Evolutionary conservation across 148 eudicot genomes (phyloP).

Genomic region (Beta vulgaris): DNA sequence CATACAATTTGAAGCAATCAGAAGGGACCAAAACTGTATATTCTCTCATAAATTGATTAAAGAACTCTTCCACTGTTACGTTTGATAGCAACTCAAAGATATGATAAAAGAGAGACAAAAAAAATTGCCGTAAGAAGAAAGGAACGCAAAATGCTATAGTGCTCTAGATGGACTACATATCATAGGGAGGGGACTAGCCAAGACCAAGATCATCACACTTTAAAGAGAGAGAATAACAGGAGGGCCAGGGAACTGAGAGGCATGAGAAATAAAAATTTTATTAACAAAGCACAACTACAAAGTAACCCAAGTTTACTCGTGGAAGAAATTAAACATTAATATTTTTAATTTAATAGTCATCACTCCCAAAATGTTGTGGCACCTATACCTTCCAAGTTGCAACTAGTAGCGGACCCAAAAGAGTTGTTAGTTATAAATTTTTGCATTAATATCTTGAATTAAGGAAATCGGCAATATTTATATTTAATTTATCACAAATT

Average conservation of each 20-base stretch:
- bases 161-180: constrained; percentile 18
- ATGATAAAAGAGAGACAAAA: constrained; percentile 5
- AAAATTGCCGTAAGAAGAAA: constrained; percentile 30
- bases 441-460: no score
- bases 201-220: not conserved
- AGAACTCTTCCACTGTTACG: constrained; percentile 6
- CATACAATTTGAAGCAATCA: constrained; percentile 21
- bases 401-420: not conserved
- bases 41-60: constrained; percentile 14
- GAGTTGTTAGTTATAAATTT: no score
- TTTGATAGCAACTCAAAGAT: constrained; percentile 23
- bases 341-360: not conserved
- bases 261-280: not conserved
- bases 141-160: constrained; percentile 22
- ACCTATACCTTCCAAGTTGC: constrained; percentile 11
- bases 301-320: not conserved
- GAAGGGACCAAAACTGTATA: constrained; percentile 17
- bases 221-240: not conserved
- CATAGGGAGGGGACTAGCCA: constrained; percentile 15
- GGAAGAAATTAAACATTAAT: no score
- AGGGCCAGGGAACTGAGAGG: no score
- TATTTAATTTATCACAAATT: no score
- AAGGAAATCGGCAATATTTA: no score
- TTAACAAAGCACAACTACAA: not conserved
- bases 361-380: constrained; percentile 2